These are phyloP conservation scores for Colletotrichum lupini DNA, from an alignment of 2,329 filamentous ascomycete genomes.

Conservation along the genomic window DNA sequence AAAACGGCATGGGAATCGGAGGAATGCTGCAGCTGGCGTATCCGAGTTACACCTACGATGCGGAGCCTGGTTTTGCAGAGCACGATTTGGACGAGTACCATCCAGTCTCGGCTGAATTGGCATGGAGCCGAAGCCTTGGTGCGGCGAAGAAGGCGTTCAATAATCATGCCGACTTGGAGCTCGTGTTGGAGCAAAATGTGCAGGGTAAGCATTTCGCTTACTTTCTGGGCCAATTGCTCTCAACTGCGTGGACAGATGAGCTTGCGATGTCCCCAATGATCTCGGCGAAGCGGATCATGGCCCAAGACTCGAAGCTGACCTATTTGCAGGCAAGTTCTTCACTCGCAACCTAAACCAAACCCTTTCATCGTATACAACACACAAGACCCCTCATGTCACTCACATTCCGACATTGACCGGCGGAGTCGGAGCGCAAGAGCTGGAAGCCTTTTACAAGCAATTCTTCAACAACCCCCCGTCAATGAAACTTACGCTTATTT, in stretches of 20 bases:
- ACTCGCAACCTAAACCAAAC: slow-evolving; percentile 68
- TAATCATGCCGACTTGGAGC: slow-evolving; percentile 71
- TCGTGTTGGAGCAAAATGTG: slow-evolving; percentile 73
- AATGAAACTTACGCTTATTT: slow-evolving; percentile 69
- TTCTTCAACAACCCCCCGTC: slow-evolving; percentile 74
- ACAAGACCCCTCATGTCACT: slow-evolving; percentile 75
- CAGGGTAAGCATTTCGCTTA: slow-evolving; percentile 55
- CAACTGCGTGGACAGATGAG: background rate
- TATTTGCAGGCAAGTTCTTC: slow-evolving; percentile 60
- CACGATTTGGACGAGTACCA: slow-evolving; percentile 76
- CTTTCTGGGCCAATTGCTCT: background rate
- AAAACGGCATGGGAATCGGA: slow-evolving; percentile 50
- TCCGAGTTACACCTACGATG: slow-evolving; percentile 53
- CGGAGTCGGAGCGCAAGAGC: slow-evolving; percentile 67
- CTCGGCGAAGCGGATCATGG: no score
- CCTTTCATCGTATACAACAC: slow-evolving; percentile 69
- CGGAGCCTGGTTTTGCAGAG: slow-evolving; percentile 77
- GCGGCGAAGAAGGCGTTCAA: slow-evolving; percentile 72
- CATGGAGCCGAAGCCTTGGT: slow-evolving; percentile 74
- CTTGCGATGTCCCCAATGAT: no score
- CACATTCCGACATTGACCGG: slow-evolving; percentile 74
- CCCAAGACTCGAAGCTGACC: background rate
- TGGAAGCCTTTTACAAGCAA: slow-evolving; percentile 72
- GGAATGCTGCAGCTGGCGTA: slow-evolving; percentile 50
- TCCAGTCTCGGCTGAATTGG: slow-evolving; percentile 70